Evolutionary conservation across 2,329 filamentous ascomycete species (phyloP), one percentile per base, ranked within the genome.

Genomic region (Mycosphaerelloides madeirae): DNA sequence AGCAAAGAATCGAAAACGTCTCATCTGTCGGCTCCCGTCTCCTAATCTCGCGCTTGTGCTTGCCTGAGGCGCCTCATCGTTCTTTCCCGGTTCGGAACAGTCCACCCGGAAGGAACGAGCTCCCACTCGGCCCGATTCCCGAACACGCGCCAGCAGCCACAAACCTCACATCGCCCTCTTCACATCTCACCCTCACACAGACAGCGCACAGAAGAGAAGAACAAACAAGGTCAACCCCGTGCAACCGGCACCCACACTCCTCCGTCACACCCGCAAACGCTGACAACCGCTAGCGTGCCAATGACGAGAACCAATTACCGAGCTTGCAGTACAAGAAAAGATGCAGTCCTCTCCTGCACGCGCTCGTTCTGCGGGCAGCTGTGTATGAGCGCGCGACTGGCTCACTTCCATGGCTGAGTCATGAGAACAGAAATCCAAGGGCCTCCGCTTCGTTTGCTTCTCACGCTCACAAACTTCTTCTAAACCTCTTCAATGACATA

Each of bases 351-450:
- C 6, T 16, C 13, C 31, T 32, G 31, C 31, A 14, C 31, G 31
- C 31, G 13, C 15, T 6, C 31, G 31, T 32, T 32, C 22, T 25
- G 22, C 22, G 22, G 6, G 22, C 22, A 25, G 22, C 22, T n/a
- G 31, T 16, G 31, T 6, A 14, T 16, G 31, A n/a, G 31, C 31
- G 31, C 31, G 31, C 31, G 22, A 25, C 31, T 32, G 31, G 6
- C 13, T 16, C 31, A 5, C 13, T 32, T 6, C 22, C 29, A 50
- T 61, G 58, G 52, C 56, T 61, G 58, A 58, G 48, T 50, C 54
- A 54, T 47, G 46, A 46, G 48, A 61, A 61, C 58, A 61, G 58
- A 61, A 52, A 61, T 61, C 57, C 38, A 18, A 61, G 53, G 50
- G 42, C 31, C 37, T 22, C 16, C 41, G 31, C 38, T 35, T 43